Percentiles rank a stretch among this genome's conserved stretches.
These are phyloP conservation scores for Miscanthus sacchariflorus DNA, from an alignment of 202 grass and related monocot species.

Conservation along the genomic window DNA sequence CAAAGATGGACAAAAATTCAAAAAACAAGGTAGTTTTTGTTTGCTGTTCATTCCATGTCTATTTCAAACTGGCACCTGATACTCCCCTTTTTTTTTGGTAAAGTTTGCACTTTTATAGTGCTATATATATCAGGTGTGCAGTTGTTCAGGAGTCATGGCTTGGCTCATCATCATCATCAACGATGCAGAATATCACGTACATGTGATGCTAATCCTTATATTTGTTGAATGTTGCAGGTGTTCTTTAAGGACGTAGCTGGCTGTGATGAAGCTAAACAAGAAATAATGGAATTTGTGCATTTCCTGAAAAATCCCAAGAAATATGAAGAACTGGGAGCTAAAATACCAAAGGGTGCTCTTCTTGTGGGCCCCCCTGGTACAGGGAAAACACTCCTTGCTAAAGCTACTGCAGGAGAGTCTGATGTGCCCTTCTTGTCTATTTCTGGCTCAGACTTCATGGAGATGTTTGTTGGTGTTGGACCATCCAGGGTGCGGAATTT, in stretches of 20 bases:
- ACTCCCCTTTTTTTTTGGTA: neutral
- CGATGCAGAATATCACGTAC: neutral
- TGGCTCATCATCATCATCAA: too few relatives aligned
- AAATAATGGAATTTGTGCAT: conserved; percentile 95
- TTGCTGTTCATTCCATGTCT: neutral
- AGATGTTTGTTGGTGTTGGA: conserved; percentile 92
- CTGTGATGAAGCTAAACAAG: conserved; percentile 88
- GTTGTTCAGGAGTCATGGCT: too few relatives aligned
- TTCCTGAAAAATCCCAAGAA: conserved; percentile 83
- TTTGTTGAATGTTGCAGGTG: conserved; percentile 74
- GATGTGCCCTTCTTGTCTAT: conserved; percentile 81
- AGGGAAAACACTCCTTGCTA: conserved; percentile 83
- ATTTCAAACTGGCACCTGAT: neutral
- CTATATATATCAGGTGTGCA: too few relatives aligned
- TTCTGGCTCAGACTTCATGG: conserved; percentile 90
- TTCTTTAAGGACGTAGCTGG: conserved; percentile 88
- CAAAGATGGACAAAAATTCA: conserved; percentile 93
- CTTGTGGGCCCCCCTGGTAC: conserved; percentile 87
- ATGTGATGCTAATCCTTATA: too few relatives aligned
- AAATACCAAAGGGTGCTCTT: conserved; percentile 88
- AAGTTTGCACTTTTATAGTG: too few relatives aligned
- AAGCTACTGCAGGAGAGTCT: conserved; percentile 80
- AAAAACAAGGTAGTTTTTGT: conserved; percentile 77
- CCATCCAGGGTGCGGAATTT: conserved; percentile 80
- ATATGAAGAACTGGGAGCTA: conserved; percentile 81